Evolutionary conservation across 345 rosid species (phyloP), one percentile per base, ranked within the genome.

Genomic region (Eucalyptus erythrocorys): DNA sequence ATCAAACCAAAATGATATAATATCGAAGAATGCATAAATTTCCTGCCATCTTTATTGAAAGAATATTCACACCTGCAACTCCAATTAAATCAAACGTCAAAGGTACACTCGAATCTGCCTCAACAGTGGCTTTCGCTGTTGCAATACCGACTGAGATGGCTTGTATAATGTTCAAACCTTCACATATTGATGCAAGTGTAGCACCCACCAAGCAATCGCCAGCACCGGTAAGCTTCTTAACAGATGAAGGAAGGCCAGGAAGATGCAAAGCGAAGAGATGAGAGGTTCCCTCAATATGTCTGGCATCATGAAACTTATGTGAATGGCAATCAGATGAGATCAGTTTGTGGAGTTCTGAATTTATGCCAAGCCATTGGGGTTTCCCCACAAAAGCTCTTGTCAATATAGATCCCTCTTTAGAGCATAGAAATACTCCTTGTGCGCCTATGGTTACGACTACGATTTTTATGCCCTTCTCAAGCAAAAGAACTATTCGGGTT

Each of bases 151-250:
- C 93, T 4, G 97, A 97, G 87, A 94, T 90, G 87, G 99, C 96
- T 92, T 93, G 99, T 88, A 95, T 89, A 68, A 96, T 48, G 91
- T 96, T 95, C 86, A 95, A 92, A 34, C 98, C 98, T 40, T 92
- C 84, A 91, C 94, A 93, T 6, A 96, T n/a, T 86, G 89, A 92
- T 47, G 99, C 96, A 53, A 97, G 89, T 51, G 94, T 92, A 84
- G 97, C 99, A 19, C 98, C 98, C 4, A 96, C 98, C 85, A 96
- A 90, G 91, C 98, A 96, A 92, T 96, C 98, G 48, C 99, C 99
- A 82, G 99, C 99, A 53, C 99, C 99, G 1, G 99, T 95, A 47
- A 96, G 96, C 92, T 94, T 96, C 90, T 93, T 95, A 88, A 95
- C 98, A 9, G 95, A 93, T 43, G 92, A 87, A 95, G 61, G 89